Evolutionary conservation across 495 filamentous ascomycete genomes (phyloP), one percentile per base, ranked within the genome.

Genomic region (Daldinia grandis): DNA sequence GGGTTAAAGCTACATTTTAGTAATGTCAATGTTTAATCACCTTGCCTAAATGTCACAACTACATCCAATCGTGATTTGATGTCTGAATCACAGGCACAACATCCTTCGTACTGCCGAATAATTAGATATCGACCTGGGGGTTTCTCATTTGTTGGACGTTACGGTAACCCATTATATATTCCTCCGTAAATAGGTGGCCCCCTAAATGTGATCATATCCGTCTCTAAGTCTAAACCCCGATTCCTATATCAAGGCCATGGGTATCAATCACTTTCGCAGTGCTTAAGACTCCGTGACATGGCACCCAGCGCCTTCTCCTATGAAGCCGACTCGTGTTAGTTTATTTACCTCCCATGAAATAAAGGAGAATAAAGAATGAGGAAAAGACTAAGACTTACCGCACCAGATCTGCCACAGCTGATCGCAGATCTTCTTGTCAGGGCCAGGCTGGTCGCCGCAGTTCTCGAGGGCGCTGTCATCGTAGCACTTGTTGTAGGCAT

Each of bases 1-100:
- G 30, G 62, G 37, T 63, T 66, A 35, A 12, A 25, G 4, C 21
- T 66, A 71, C 5, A 66, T 47, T 25, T 63, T 71, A 51, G 17
- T 67, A 72, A 72, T 72, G 58, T 49, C 69, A 72, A 72, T 67
- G 54, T 72, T 60, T 72, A 72, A 72, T 72, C 47, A 44, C 21
- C 27, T 58, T 17, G 21, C 19, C 15, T 2, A 28, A 27, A 10
- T 27, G 6, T 3, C 5, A 35, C 24, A 9, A 4, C 0, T 14
- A 21, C 7, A 47, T 21, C 7, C 19, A 21, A 47, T 24, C 42
- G 10, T 6, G 4, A 12, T 3, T 1, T 47, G 3, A 24, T 1
- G 17, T 47, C 24, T 47, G 8, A 47, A 24, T 47, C 19, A 12
- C 8, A 24, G 8, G 21, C 7, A 24, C 9, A 47, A 47, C n/a